Evolutionary conservation across 306 rosid genomes (phyloP).

Genomic region (Prunus salicina): DNA sequence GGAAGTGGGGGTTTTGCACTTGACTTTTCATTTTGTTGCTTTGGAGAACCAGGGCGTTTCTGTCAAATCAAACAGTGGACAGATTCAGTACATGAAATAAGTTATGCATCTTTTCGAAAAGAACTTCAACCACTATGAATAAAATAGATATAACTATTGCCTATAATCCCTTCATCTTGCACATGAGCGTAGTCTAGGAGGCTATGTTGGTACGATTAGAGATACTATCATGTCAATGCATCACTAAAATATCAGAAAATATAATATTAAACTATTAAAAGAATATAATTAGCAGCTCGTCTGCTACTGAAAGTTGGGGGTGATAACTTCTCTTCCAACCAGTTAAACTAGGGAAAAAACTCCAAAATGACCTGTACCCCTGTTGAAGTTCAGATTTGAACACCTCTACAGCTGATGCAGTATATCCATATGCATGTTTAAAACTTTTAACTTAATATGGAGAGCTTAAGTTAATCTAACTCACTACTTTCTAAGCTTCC

Average conservation of each 20-base stretch:
- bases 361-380: not conserved
- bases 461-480: not conserved
- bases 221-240: not conserved
- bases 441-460: not conserved
- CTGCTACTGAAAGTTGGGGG: not conserved
- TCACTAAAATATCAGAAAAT: not conserved
- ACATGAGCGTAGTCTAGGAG: not conserved
- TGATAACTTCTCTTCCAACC: not conserved
- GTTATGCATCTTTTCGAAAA: not conserved
- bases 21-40: conserved; percentile 63
- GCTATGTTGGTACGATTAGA: not conserved
- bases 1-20: conserved; percentile 88
- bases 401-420: not conserved
- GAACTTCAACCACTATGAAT: not conserved
- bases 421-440: not conserved
- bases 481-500: too few relatives aligned
- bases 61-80: conserved; percentile 35
- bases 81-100: not conserved
- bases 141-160: not conserved
- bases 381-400: not conserved
- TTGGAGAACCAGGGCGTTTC: conserved; percentile 85
- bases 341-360: not conserved
- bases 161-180: not conserved
- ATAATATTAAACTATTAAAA: not conserved
- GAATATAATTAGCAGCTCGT: not conserved